Conservation (phyloP, 306 rosid genomes). For the Vigna unguiculata region DNA sequence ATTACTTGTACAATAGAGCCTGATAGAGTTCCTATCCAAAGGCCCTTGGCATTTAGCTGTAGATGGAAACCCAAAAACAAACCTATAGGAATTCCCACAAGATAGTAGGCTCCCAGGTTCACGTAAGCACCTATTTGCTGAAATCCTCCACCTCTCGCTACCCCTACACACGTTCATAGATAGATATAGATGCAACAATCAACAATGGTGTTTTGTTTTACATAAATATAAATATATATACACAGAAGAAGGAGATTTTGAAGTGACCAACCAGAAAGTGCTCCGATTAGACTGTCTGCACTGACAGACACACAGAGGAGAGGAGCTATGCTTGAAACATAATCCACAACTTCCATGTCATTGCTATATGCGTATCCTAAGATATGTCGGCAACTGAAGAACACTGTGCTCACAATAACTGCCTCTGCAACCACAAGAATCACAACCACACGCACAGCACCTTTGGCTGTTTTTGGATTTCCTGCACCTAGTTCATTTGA, state of each 20-base stretch:
- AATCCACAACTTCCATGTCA: conserved; percentile 57
- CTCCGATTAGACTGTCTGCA: conserved; percentile 57
- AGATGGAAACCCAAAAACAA: conserved; percentile 48
- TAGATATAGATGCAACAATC: background rate
- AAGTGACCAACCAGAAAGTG: conserved; percentile 55
- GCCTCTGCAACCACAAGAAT: conserved; percentile 58
- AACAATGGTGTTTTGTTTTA: too few relatives aligned
- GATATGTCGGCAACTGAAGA: conserved; percentile 46
- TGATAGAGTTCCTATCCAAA: conserved; percentile 56
- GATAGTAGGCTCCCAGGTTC: conserved; percentile 59
- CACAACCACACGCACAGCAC: conserved; percentile 53
- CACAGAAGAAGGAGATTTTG: background rate
- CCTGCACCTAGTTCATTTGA: conserved; percentile 79
- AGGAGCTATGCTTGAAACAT: conserved; percentile 60
- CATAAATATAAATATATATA: too few relatives aligned
- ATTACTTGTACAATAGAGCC: conserved; percentile 47
- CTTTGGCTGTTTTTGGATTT: conserved; percentile 56
- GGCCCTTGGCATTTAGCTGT: conserved; percentile 49
- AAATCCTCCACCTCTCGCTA: conserved; percentile 62
- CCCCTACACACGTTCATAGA: conserved; percentile 4
- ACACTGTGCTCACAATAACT: conserved; percentile 44
- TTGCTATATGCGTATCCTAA: conserved; percentile 71
- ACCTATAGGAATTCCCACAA: conserved; percentile 54
- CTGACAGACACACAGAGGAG: conserved; percentile 56
- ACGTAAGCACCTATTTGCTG: conserved; percentile 56